phyloP scores from a whole-genome alignment of 2,329 filamentous ascomycete species.

The Colletotrichum spaethianum region DNA sequence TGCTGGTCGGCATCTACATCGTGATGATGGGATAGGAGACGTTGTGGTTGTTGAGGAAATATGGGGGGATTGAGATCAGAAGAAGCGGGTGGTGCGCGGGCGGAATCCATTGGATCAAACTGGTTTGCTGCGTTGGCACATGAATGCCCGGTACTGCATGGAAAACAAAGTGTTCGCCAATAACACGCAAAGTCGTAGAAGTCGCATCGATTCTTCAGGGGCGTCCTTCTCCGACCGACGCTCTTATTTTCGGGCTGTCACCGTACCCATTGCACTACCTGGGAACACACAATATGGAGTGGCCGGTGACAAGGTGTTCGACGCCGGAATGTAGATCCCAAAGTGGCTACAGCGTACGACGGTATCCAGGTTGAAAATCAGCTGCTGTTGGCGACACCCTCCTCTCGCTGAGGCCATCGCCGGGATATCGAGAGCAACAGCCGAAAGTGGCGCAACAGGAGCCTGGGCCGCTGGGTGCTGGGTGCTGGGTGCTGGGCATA shows the following conservation, averaged over 20 bases:
- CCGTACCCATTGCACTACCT: neutral
- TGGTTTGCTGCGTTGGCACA: neutral
- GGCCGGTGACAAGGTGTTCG: neutral
- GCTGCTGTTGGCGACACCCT: neutral
- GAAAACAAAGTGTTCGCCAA: neutral
- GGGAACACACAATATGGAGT: neutral
- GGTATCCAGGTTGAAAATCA: neutral
- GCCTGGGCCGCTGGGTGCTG: too few species aligned
- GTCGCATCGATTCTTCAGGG: neutral
- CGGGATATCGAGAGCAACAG: neutral
- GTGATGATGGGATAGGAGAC: neutral
- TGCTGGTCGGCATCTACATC: neutral
- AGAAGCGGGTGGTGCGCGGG: neutral
- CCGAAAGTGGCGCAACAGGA: too few species aligned
- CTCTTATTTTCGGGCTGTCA: slow-evolving; percentile 9
- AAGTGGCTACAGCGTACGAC: neutral
- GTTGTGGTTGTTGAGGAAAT: neutral
- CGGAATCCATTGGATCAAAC: slow-evolving; percentile 2
- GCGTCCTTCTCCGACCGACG: neutral
- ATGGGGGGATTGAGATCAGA: neutral
- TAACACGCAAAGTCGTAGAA: neutral
- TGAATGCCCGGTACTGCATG: neutral
- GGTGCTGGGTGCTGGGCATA: too few species aligned
- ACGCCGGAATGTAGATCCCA: neutral
- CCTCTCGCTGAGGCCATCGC: neutral